Base-by-base conservation (phyloP, 495 filamentous ascomycete species). In the Lasiosphaeria miniovina region DNA sequence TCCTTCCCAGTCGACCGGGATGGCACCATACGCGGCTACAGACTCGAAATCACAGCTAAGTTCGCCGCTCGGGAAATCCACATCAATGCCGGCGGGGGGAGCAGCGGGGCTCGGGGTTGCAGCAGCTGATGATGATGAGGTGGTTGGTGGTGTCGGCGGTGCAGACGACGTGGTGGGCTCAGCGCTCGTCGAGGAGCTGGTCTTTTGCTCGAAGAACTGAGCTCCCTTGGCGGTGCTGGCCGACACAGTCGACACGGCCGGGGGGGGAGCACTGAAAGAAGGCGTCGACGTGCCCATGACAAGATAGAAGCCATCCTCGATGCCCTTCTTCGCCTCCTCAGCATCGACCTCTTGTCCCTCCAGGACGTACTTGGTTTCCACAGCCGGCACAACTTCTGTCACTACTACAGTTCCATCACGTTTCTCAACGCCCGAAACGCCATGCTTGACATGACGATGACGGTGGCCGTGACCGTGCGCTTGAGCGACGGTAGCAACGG, bases 1-100 rank as follows among this genome's bases (percentile, higher is more conserved):
- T 31, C 79, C 79, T 6, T 88, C 75, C 81, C 88, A 96, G 49
- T 79, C 65, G 31, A 95, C 74, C 55, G 82, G 45, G 24, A 96
- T 66, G 1, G 95, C 88, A 67, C 94, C 94, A 67, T 96, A 98
- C 0, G 84, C 79, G 10, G 86, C 86, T 32, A 95, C 95, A 78
- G 98, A 94, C 0, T 76, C 67, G 52, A 24, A 24, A 24, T 69
- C 66, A 74, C 94, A 98, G 61, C 80, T 74, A 36, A 93, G 57
- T 63, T 87, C 75, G 53, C 90, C 90, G 75, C 87, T 84, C 10
- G 90, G 90, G 82, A 98, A 98, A 4, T 86, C 77, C 6, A 75
- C 70, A 66, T 88, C 80, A 45, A 93, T 58, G 34, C 86, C 88
- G 17, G 67, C 71, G 41, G 55, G 52, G 57, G 55, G 46, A 35